Conservation (phyloP, 192 early-diverging fungal species). For the Mortierella alpina region DNA sequence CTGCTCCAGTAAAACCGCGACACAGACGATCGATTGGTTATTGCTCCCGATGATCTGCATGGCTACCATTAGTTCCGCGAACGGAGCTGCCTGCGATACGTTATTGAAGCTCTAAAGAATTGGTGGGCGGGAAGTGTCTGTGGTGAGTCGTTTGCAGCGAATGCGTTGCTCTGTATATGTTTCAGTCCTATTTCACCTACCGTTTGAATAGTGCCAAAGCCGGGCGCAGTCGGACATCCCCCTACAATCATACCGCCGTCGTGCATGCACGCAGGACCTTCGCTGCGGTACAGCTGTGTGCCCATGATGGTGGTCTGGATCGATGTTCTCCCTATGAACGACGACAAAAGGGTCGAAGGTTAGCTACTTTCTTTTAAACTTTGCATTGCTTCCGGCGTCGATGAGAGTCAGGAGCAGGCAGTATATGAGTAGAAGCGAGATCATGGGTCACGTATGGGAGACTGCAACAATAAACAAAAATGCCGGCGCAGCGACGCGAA, state of each 20-base stretch:
- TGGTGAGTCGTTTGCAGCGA: neutral
- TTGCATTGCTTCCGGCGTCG: neutral
- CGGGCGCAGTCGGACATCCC: slow-evolving; percentile 33
- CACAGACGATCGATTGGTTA: slow-evolving; percentile 47
- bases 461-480: neutral
- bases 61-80: slow-evolving; percentile 39
- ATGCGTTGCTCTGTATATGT: neutral
- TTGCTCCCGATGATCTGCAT: slow-evolving; percentile 40
- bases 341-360: neutral
- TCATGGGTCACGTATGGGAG: neutral
- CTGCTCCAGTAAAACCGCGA: slow-evolving; percentile 38
- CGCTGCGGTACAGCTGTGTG: slow-evolving; percentile 47
- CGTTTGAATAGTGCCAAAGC: slow-evolving; percentile 30
- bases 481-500: too few relatives aligned
- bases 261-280: slow-evolving; percentile 38
- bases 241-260: slow-evolving; percentile 41
- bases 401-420: neutral
- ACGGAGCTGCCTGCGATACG: slow-evolving; percentile 35
- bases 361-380: neutral
- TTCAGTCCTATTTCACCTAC: slow-evolving; percentile 9
- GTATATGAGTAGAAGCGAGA: neutral
- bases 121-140: neutral
- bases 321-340: slow-evolving; percentile 31
- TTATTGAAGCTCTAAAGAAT: slow-evolving; percentile 26
- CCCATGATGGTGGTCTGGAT: slow-evolving; percentile 50